Evolutionary conservation across 352 stramenopile species (phyloP), one percentile per base, ranked within the genome.

Genomic region (Phytopythium chamaehyphon): DNA sequence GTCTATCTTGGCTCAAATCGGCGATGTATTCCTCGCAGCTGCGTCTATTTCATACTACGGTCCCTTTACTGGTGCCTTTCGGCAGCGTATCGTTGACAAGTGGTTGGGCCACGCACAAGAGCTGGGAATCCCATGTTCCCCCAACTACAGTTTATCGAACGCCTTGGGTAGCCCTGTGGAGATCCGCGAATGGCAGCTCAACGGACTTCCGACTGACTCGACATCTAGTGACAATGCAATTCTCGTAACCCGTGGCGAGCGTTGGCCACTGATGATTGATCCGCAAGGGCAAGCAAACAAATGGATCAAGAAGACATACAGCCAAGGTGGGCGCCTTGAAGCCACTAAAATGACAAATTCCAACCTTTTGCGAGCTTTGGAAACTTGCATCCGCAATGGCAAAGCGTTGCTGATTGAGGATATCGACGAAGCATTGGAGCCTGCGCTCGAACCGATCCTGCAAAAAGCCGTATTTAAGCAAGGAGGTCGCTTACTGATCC

Each of bases 181-280:
- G 56, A 89, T 98, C 22, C 81, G 90, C 8, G 86, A 96, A 28
- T 98, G 93, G 93, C 91, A 97, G 49, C 68, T 98, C 14, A 90
- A 95, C 45, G 88, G 90, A 0, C 67, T 98, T 1, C 93, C 93
- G 0, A 96, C 89, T 1, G 93, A 98, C 47, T 73, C 73, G 2
- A 96, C 96, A 22, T 98, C 91, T 10, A 95, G 86, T 0, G 93
- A 98, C 55, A 98, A 97, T 28, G 93, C 88, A 8, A 96, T 98
- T 35, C 61, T 98, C 7, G 90, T 97, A 0, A 94, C 87, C 0
- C 69, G 88, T 36, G 88, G 90, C 19, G 76, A 96, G 54, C 82
- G 93, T 0, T 98, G 93, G 93, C 93, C 93, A 2, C 62, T 98
- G 7, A 97, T 98, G 90, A 98, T 98, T 51, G 92, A 98, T 26